A percentile compares a stretch with the other conserved stretches of the same genome.
Conservation (phyloP, 1,284 basidiomycete genomes). For the Ustilago bromivora region DNA sequence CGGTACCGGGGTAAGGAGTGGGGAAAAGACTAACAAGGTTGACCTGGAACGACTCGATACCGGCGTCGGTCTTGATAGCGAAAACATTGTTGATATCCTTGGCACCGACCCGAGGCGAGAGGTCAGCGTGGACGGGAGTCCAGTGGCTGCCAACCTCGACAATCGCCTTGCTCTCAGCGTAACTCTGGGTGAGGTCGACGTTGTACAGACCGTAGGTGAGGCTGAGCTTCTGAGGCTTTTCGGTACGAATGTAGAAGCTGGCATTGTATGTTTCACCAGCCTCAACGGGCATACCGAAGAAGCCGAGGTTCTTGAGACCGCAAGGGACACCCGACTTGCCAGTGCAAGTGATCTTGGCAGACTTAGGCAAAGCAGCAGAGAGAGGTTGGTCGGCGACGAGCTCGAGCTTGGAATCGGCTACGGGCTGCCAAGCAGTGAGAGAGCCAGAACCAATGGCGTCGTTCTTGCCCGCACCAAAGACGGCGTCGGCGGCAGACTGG, state of each 20-base stretch:
- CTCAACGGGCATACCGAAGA: constrained; percentile 53
- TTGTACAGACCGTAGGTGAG: constrained; percentile 33
- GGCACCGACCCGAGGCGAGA: constrained; percentile 11
- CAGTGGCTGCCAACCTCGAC: constrained; percentile 33
- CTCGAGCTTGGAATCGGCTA: constrained; percentile 31
- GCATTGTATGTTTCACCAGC: constrained; percentile 40
- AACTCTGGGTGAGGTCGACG: constrained; percentile 20
- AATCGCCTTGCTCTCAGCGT: neutral
- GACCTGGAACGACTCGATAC: constrained; percentile 38
- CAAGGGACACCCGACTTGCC: constrained; percentile 16
- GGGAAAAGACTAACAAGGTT: constrained; percentile 58
- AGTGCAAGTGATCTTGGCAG: constrained; percentile 42
- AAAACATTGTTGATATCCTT: constrained; percentile 53
- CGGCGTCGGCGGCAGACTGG: constrained; percentile 35
- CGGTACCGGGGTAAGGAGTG: constrained; percentile 41
- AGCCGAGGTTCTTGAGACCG: constrained; percentile 55
- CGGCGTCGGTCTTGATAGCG: constrained; percentile 36
- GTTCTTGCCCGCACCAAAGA: constrained; percentile 23
- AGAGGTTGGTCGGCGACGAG: constrained; percentile 38
- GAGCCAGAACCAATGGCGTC: constrained; percentile 47
- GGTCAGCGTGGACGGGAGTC: constrained; percentile 37
- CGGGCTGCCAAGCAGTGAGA: constrained; percentile 39
- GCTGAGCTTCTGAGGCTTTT: constrained; percentile 22
- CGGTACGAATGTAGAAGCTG: constrained; percentile 53
- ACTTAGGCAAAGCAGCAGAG: constrained; percentile 51